Evolutionary conservation across 2,329 filamentous ascomycete genomes (phyloP), one percentile per base, ranked within the genome.

Genomic region (Trichophyton rubrum): DNA sequence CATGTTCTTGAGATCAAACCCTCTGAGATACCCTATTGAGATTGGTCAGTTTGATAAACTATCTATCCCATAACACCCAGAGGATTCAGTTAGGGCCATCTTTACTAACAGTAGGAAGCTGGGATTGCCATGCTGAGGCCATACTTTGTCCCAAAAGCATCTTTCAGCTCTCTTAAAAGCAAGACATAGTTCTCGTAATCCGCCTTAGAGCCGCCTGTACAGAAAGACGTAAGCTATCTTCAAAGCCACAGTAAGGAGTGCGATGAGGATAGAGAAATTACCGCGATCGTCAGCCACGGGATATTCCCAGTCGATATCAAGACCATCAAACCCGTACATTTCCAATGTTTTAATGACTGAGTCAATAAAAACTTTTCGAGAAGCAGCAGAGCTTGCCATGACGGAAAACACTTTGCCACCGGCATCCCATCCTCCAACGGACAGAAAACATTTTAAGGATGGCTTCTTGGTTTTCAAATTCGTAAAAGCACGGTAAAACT

Each of bases 261-360:
- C 30, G n/a, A 47, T 47, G n/a, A 20, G n/a, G 13, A 30, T 53
- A 40, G 6, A 24, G 22, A 24, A 24, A 43, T 17, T 61, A 61
- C 60, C 67, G 3, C 75, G 69, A 30, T 75, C 73, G 22, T 71
- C 67, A 3, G 76, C 74, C 0, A 60, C 66, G 0, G 69, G 69
- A 59, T 64, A 64, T 47, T 65, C 62, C 63, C 63, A 65, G 38
- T 65, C 63, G n/a, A 65, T 61, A 59, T 65, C 63, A 17, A 65
- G 27, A 1, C 63, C 63, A 49, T 64, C 59, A 24, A 65, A 62
- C 1, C 59, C 59, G 13, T 61, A 60, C 27, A 58, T 22, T 6
- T 59, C 13, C 58, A 65, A 17, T 8, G 60, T 59, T n/a, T 45
- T 43, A 20, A 62, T 51, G 5, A 59, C 35, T 11, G 61, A 64